Evolutionary conservation across 805 yeast genomes (phyloP).

Genomic region (Wickerhamomyces sydowiorum): DNA sequence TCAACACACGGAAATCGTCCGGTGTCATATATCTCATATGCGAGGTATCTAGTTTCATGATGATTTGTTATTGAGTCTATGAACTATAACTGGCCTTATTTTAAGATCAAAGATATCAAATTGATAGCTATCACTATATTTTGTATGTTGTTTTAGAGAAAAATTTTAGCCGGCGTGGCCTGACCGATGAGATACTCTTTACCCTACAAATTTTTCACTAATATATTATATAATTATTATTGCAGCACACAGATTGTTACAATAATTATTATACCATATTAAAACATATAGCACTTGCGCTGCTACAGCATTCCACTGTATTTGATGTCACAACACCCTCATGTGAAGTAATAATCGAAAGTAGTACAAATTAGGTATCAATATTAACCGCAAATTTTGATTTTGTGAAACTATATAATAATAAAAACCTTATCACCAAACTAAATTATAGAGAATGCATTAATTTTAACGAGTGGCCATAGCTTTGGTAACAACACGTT

Average conservation of each 20-base stretch:
- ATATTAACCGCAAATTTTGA: not conserved
- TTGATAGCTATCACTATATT: no score
- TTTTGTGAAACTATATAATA: not conserved
- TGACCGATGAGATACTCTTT: not conserved
- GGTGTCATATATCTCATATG: constrained; percentile 90
- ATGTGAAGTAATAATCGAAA: no score
- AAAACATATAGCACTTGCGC: no score
- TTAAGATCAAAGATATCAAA: no score
- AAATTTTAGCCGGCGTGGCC: not conserved
- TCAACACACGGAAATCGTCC: constrained; percentile 85
- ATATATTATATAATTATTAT: no score
- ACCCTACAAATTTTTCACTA: not conserved
- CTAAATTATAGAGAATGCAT: not conserved
- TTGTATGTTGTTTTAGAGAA: no score
- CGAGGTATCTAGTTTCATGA: constrained; percentile 86
- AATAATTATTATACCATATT: no score
- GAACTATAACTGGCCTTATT: not conserved
- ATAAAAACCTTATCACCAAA: not conserved
- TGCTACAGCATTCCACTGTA: no score
- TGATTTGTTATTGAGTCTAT: constrained; percentile 5
- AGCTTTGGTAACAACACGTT: constrained; percentile 99
- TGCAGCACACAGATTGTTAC: no score
- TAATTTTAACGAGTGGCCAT: constrained; percentile 87
- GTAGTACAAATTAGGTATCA: no score
- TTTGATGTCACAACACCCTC: no score